A percentile compares a stretch with the other conserved stretches of the same genome.
Conservation (phyloP, 78 protist species). For the Cavenderia fasciculata region DNA sequence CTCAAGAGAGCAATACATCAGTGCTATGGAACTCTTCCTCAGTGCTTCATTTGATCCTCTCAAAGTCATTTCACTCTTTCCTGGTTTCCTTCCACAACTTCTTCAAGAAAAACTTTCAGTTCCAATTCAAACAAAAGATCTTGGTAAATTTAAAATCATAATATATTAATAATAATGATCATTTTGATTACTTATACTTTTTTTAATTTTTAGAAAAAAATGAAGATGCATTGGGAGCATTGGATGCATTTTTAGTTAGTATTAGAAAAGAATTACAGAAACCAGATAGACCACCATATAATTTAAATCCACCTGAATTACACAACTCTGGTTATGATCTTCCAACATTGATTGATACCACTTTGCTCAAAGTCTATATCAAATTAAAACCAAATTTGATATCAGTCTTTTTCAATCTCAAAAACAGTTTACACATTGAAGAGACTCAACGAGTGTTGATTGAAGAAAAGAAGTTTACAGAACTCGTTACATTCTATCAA, state of each 20-base stretch:
- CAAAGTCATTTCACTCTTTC: conserved; percentile 30
- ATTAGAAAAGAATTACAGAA: conserved; percentile 34
- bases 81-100: conserved; percentile 45
- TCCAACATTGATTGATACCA: conserved; percentile 57
- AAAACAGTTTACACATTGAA: conserved; percentile 54
- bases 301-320: conserved; percentile 31
- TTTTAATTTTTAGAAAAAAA: too few relatives aligned
- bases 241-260: conserved; percentile 19
- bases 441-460: conserved; percentile 52
- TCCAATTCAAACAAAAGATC: conserved; percentile 33
- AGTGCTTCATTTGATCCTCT: conserved; percentile 60
- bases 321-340: conserved; percentile 54
- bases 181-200: too few relatives aligned
- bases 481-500: conserved; percentile 53
- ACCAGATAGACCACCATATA: conserved; percentile 19
- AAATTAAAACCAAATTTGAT: conserved; percentile 34
- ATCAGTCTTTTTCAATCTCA: conserved; percentile 33
- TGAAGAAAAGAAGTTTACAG: conserved; percentile 42
- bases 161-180: too few relatives aligned
- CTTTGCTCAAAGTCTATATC: conserved; percentile 53
- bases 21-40: conserved; percentile 69
- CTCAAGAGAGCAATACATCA: conserved; percentile 46
- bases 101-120: conserved; percentile 47
- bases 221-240: conserved; percentile 16
- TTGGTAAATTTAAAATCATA: too few relatives aligned